phyloP scores from a whole-genome alignment of 345 rosid species.

The rapeseed (Brassica napus) region Da-Ae NC_063443.1:899001-899500 shows the following conservation, averaged over 20 bases:
- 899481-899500: slow-evolving; percentile 33
- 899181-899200: slow-evolving; percentile 35
- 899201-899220: slow-evolving; percentile 29
- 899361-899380: slow-evolving; percentile 28
- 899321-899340: slow-evolving; percentile 25
- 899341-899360: slow-evolving; percentile 27
- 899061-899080: slow-evolving; percentile 23
- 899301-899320: slow-evolving; percentile 20
- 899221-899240: slow-evolving; percentile 40
- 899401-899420: slow-evolving; percentile 35
- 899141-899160: slow-evolving; percentile 39
- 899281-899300: slow-evolving; percentile 20
- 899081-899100: slow-evolving; percentile 23
- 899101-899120: slow-evolving; percentile 33
- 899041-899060: background rate
- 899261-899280: slow-evolving; percentile 32
- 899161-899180: slow-evolving; percentile 27
- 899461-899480: slow-evolving; percentile 28
- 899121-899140: slow-evolving; percentile 36
- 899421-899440: slow-evolving; percentile 25
- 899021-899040: background rate
- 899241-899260: slow-evolving; percentile 25
- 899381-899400: slow-evolving; percentile 34
- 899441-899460: slow-evolving; percentile 32
- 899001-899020: too few relatives aligned